Evolutionary conservation across 2,329 filamentous ascomycete species (phyloP).

Genomic region (Alternaria burnsii): DNA sequence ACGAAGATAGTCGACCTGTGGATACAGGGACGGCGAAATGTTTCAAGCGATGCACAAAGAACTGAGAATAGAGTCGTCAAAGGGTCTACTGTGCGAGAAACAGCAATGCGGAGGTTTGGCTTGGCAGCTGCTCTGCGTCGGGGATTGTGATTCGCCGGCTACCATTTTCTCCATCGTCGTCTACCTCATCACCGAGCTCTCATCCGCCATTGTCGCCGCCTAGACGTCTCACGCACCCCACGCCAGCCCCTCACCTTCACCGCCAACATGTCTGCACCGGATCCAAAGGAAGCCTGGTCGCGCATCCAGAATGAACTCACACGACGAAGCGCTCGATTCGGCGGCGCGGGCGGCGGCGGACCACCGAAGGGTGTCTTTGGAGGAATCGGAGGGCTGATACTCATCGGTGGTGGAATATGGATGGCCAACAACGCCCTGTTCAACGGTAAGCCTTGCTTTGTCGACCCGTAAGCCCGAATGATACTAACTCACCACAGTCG

Average conservation of each 20-base stretch:
- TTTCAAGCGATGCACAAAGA: conserved; percentile 3
- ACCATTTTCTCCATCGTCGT: conserved; percentile 38
- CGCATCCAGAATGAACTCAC: conserved; percentile 69
- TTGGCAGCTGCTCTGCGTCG: conserved; percentile 33
- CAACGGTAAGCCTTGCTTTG: conserved; percentile 62
- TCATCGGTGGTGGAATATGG: conserved; percentile 64
- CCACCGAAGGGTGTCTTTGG: conserved; percentile 63
- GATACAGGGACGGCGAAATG: background rate
- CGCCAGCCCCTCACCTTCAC: conserved; percentile 29
- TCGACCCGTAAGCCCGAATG: background rate
- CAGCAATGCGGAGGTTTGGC: conserved; percentile 20
- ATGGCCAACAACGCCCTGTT: conserved; percentile 71
- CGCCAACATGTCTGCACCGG: conserved; percentile 51
- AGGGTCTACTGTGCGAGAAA: conserved; percentile 7
- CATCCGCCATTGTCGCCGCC: conserved; percentile 27
- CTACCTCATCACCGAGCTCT: conserved; percentile 39
- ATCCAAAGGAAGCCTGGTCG: conserved; percentile 73
- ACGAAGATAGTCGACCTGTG: background rate
- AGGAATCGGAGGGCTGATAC: conserved; percentile 62
- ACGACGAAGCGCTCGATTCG: conserved; percentile 55
- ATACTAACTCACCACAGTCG: conserved; percentile 65
- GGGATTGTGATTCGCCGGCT: conserved; percentile 37
- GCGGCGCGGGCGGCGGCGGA: conserved; percentile 59
- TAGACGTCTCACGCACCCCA: conserved; percentile 46
- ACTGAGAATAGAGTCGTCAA: background rate